Base-by-base conservation (phyloP, 73 alveolate genomes). In the Paramecium bursaria region DNA sequence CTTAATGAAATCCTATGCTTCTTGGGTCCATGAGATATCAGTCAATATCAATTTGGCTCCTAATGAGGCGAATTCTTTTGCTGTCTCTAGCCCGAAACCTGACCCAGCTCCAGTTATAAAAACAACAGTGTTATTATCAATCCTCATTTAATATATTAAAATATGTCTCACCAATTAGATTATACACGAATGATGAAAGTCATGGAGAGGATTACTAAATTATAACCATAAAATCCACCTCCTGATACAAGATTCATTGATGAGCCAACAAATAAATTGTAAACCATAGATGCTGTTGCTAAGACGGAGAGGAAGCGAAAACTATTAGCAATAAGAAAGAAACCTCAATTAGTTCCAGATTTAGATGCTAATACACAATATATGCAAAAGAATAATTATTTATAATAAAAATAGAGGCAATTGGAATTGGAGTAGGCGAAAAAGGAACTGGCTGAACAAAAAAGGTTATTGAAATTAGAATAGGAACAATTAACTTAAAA, bases 61-160 rank as follows among this genome's bases (percentile, higher is more conserved):
- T 46, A 48, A 23, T n/a, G 86, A 86, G 25, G 73, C 85, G 44
- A 93, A 79, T 19, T 76, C 90, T 31, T 74, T 22, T 25, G 76
- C 95, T 6, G 95, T 86, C 10, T 90, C 96, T 35, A 51, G 90
- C 19, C 98, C 98, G 29, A 93, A 60, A 15, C 98, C 98, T 2
- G 95, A 88, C 7, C 96, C 96, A 6, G 95, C 96, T 5, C 98
- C 98, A 15, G 96, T 93, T 52, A 93, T 86, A 50, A 93, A 74
- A 51, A 85, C 46, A 54, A 92, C 97, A 19, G 57, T 79, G 30
- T 14, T 79, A 30, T 52, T 25, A 79, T 79, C 89, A 39, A 79
- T 53, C 74, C 54, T 79, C 89, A 79, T 79, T 60, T 60, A n/a
- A n/a, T n/a, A n/a, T n/a, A n/a, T n/a, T n/a, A n/a, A n/a, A n/a